Evolutionary conservation across 176 grass and related monocot genomes (phyloP).

Genomic region (Olyra latifolia): DNA sequence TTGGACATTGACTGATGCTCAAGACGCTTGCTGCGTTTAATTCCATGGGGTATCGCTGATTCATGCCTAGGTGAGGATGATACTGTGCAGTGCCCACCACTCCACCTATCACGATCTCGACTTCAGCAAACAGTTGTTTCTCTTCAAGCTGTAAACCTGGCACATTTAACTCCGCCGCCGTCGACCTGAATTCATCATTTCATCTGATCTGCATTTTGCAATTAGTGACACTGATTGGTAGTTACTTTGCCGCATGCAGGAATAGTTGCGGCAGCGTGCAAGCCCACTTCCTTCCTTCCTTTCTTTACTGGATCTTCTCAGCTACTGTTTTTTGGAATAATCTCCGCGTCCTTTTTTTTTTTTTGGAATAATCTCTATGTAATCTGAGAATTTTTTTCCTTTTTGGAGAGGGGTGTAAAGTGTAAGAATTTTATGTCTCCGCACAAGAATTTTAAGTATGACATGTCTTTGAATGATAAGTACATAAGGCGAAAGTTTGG

Average conservation of each 20-base stretch:
- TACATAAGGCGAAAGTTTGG: conserved; percentile 10
- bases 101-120: background rate
- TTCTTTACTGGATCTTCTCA: background rate
- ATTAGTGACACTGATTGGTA: background rate
- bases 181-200: background rate
- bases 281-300: too few relatives aligned
- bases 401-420: background rate
- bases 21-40: background rate
- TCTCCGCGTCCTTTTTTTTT: too few relatives aligned
- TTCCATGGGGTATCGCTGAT: background rate
- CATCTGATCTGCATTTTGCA: background rate
- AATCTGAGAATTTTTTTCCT: background rate
- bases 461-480: background rate
- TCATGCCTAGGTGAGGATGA: conserved; percentile 28
- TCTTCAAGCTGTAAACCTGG: background rate
- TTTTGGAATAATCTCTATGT: conserved; percentile 28
- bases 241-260: conserved; percentile 12
- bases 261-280: background rate
- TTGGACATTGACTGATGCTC: conserved; percentile 86
- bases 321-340: conserved; percentile 17
- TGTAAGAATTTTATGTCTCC: background rate
- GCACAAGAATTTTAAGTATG: background rate
- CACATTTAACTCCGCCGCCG: background rate
- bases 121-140: background rate
- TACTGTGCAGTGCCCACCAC: background rate